Percentiles rank a stretch among this genome's conserved stretches.
phyloP scores from a whole-genome alignment of 169 alveolate species.

The Theileria equi region DNA sequence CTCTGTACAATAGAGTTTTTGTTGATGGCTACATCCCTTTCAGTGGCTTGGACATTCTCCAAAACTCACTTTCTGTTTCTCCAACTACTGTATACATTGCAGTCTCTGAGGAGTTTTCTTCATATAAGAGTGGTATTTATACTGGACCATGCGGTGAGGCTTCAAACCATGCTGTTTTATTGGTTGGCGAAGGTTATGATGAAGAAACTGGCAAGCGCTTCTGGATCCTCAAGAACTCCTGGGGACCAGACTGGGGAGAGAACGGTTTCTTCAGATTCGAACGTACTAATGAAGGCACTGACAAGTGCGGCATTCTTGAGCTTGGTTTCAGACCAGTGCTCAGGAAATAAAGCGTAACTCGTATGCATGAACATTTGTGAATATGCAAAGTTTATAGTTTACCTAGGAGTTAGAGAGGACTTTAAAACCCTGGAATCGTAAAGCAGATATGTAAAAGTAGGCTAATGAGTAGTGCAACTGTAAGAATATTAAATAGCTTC shows the following conservation, averaged over 20 bases:
- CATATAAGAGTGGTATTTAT: constrained; percentile 77
- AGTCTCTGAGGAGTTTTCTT: constrained; percentile 77
- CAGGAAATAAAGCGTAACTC: too few relatives aligned
- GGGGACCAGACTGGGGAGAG: constrained; percentile 86
- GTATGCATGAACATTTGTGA: too few relatives aligned
- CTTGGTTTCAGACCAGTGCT: constrained; percentile 50
- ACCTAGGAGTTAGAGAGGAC: too few relatives aligned
- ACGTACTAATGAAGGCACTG: constrained; percentile 36
- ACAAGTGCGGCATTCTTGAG: constrained; percentile 47
- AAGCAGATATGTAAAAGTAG: too few relatives aligned
- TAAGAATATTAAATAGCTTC: too few relatives aligned
- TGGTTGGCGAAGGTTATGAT: constrained; percentile 81
- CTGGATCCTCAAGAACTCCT: constrained; percentile 81
- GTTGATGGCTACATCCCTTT: constrained; percentile 12
- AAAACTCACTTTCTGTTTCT: constrained; percentile 49
- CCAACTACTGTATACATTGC: constrained; percentile 88
- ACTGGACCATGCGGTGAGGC: constrained; percentile 66
- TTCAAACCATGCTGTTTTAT: constrained; percentile 80
- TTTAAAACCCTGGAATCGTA: too few relatives aligned
- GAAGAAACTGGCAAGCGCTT: constrained; percentile 45
- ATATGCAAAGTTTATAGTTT: too few relatives aligned
- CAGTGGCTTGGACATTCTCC: constrained; percentile 61
- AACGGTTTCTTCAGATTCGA: constrained; percentile 76
- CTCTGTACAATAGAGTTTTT: neutral
- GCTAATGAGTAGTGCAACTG: too few relatives aligned